Base-by-base conservation (phyloP, 1,139 yeast genomes). In the Yarrowia galli region DNA sequence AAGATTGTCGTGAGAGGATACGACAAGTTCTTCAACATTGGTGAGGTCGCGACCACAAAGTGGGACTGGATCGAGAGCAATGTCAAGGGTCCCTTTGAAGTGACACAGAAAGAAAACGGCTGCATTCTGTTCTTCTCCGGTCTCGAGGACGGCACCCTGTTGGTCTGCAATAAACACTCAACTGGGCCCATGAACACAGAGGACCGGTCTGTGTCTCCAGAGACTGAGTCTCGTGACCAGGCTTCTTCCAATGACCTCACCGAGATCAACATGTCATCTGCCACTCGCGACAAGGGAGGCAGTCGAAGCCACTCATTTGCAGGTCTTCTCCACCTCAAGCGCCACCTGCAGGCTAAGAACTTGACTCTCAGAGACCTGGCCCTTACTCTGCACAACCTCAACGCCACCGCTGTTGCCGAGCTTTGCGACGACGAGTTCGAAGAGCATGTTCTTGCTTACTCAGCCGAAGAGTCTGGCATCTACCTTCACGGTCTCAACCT, bases 381-480 rank as follows among this genome's bases (percentile, higher is more conserved):
- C 0, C 73, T 74, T 49, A 78, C 79, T 6, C 79, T 96, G 22
- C 82, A 82, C 73, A 73, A 78, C 1, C 73, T 82, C 71, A 85
- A 87, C 70, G 76, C 87, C 36, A 96, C 99, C 0, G 97, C 97
- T 0, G 97, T 92, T 0, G 93, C 78, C 87, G 72, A 88, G 77
- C 83, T 87, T 61, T 96, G 99, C 77, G 98, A 96, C 75, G 99
- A 96, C 74, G 79, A 79, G 0, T 96, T 96, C 77, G 99, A 96
- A 76, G 99, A 96, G 77, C 99, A 96, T 76, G 92, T 96, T 15
- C 80, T 96, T 68, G 89, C 89, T 67, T 96, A 96, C 74, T 77
- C 83, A 1, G 82, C 80, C 5, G 87, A 87, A 0, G 80, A 80
- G 18, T 87, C 97, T 0, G 99, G 99, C 0, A 81, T 96, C 16